These are phyloP conservation scores for Parathielavia appendiculata DNA, from an alignment of 495 filamentous ascomycete genomes.

Conservation along the genomic window DNA sequence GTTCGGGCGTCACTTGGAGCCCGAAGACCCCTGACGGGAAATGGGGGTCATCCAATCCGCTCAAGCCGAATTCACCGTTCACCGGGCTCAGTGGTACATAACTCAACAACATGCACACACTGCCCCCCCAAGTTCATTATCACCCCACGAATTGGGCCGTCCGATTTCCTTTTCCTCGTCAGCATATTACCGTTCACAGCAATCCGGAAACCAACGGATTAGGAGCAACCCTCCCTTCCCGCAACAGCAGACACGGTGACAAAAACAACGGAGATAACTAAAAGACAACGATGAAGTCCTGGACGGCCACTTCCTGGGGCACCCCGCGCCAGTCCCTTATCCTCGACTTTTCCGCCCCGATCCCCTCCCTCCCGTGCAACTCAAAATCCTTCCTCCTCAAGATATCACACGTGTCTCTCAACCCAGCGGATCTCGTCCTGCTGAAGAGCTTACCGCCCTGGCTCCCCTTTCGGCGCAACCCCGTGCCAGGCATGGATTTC, in stretches of 20 bases:
- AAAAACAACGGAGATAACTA: slow-evolving; percentile 4
- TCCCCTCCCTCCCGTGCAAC: slow-evolving; percentile 5
- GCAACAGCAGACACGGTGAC: too few species aligned
- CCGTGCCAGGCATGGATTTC: slow-evolving; percentile 43
- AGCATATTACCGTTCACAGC: too few species aligned
- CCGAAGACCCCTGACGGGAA: too few species aligned
- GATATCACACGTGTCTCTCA: slow-evolving; percentile 38
- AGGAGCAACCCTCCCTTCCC: background rate
- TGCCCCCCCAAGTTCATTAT: too few species aligned
- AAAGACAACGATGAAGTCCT: slow-evolving; percentile 25
- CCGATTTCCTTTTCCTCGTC: too few species aligned
- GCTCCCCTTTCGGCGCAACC: slow-evolving; percentile 26
- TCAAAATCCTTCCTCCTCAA: slow-evolving; percentile 33
- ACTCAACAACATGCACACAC: too few species aligned
- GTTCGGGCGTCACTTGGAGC: too few species aligned
- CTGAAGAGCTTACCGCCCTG: slow-evolving; percentile 32
- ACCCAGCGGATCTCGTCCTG: slow-evolving; percentile 38
- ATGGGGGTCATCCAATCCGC: too few species aligned
- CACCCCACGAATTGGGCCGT: too few species aligned
- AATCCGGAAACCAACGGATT: too few species aligned
- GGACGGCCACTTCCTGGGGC: slow-evolving; percentile 14
- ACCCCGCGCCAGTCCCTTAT: slow-evolving; percentile 16
- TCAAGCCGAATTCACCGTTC: too few species aligned
- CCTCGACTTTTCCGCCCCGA: background rate
- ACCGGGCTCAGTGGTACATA: too few species aligned